Evolutionary conservation across 441 rosid species (phyloP).

Genomic region (Capsella rubella): DNA sequence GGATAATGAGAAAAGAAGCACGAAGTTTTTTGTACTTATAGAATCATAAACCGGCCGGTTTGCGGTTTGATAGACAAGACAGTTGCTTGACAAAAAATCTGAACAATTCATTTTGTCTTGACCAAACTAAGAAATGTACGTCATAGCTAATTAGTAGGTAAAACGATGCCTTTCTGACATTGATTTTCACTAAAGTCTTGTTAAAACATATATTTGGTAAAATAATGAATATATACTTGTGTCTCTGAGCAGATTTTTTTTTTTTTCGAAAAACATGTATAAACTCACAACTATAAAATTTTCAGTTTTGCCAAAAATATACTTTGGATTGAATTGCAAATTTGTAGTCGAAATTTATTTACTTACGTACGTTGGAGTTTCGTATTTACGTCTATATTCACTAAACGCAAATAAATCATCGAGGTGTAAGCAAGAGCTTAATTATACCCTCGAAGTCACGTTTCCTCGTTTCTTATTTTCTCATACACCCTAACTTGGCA

Average conservation of each 20-base stretch:
- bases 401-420: background rate
- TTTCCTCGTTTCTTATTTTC: slow-evolving; percentile 13
- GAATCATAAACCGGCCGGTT: background rate
- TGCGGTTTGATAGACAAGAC: slow-evolving; percentile 12
- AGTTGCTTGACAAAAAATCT: slow-evolving; percentile 17
- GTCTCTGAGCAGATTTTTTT: background rate
- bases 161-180: slow-evolving; percentile 26
- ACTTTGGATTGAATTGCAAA: no score
- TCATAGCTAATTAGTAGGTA: slow-evolving; percentile 38
- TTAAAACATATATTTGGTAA: background rate
- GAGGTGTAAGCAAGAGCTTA: background rate
- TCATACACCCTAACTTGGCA: background rate
- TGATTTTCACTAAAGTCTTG: slow-evolving; percentile 36
- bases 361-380: no score
- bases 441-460: background rate
- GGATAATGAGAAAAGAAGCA: slow-evolving; percentile 6
- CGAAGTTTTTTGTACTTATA: slow-evolving; percentile 26
- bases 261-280: background rate
- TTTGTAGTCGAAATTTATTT: no score
- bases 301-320: background rate
- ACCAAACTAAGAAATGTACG: slow-evolving; percentile 40
- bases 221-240: background rate
- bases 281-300: no score
- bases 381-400: background rate
- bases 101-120: slow-evolving; percentile 26